Evolutionary conservation across 352 stramenopile species (phyloP), one percentile per base, ranked within the genome.

Genomic region (Pythium inflatum): DNA sequence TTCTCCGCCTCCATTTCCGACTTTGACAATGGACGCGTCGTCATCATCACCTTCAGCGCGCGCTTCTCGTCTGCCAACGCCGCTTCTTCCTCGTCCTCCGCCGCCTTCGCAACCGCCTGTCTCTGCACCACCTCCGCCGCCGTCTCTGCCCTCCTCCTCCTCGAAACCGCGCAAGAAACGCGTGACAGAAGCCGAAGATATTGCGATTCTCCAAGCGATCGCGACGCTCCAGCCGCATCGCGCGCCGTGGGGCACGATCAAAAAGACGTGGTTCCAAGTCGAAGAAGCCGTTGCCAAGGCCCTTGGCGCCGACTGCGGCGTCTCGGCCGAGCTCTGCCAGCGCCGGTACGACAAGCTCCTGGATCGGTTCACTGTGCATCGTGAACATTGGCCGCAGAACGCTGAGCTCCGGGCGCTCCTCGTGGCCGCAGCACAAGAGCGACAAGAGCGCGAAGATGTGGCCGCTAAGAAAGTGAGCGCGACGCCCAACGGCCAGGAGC

Each of bases 141-240:
- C 40, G 16, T 14, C 16, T 14, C 40, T 20, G 40, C 3, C 40
- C 16, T 9, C 40, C 40, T 14, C 20, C 40, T 24, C 40, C 7
- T 11, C 16, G 12, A 46, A 46, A 20, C 20, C 20, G 40, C 54
- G 57, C 57, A 64, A 53, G 28, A 45, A 55, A n/a, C 41, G 41
- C 18, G 41, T 54, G 28, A 64, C 57, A 1, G 57, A 64, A 12
- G 40, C 43, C 14, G 40, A 55, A 34, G 57, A 64, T 43, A 43
- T 64, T 8, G 57, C 41, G 11, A 64, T 64, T 54, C 28, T 64
- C 41, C 25, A 40, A 20, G 57, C 57, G 14, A 28, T 40, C 57
- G 57, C 41, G 5, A n/a, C 16, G 28, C 36, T 64, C 0, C 22
- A 38, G 18, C 40, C 57, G 8, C 43, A 64, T 27, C 25, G 28